Evolutionary conservation across 78 protist genomes (phyloP).

Genomic region (Cavenderia fasciculata): DNA sequence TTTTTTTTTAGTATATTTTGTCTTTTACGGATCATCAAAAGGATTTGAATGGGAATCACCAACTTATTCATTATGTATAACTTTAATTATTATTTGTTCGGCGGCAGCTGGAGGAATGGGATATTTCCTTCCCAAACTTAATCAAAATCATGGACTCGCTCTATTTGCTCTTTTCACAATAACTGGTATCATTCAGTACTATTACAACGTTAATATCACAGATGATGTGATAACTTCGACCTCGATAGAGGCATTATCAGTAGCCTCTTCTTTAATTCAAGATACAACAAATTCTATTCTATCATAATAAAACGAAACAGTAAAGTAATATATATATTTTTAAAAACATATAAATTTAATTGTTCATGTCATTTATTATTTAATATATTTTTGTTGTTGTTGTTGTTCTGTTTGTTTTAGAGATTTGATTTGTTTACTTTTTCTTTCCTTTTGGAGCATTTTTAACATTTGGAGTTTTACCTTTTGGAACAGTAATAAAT

Average conservation of each 20-base stretch:
- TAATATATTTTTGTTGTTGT: too few species aligned
- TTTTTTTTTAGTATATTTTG: constrained; percentile 59
- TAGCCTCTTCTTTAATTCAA: too few species aligned
- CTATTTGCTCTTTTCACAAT: constrained; percentile 43
- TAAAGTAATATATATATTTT: too few species aligned
- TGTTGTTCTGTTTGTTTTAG: too few species aligned
- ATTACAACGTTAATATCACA: not conserved
- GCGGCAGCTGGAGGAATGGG: constrained; percentile 62
- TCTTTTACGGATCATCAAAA: constrained; percentile 72
- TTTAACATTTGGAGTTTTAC: not conserved
- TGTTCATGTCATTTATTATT: too few species aligned
- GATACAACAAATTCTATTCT: too few species aligned
- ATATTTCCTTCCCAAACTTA: constrained; percentile 27
- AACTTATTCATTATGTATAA: constrained; percentile 58
- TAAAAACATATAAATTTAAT: too few species aligned
- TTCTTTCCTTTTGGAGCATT: not conserved
- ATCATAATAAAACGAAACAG: too few species aligned
- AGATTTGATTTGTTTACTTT: too few species aligned
- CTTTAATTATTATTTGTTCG: constrained; percentile 46
- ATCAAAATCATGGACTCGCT: constrained; percentile 52
- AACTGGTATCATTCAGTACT: constrained; percentile 68
- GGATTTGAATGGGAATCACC: constrained; percentile 84
- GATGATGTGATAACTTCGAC: too few species aligned
- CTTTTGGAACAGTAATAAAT: constrained; percentile 63
- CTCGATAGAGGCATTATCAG: too few species aligned